phyloP scores from a whole-genome alignment of 768 basidiomycete genomes.

The Pulveroboletus frians region DNA sequence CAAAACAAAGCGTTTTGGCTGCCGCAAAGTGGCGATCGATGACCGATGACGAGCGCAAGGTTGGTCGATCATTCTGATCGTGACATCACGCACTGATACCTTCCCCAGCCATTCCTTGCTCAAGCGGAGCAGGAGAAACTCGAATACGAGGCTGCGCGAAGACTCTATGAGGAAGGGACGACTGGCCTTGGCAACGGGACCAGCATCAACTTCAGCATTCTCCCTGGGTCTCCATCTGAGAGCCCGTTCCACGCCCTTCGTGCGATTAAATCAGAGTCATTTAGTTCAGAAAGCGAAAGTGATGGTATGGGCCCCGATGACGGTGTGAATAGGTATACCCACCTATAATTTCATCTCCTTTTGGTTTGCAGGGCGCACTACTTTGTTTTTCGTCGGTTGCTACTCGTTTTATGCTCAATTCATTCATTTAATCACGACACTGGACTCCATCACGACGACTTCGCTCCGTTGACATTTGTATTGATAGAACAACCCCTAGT shows the following conservation, averaged over 20 bases:
- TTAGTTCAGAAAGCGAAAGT: slow-evolving; percentile 67
- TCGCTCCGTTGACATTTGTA: slow-evolving; percentile 36
- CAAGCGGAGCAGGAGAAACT: slow-evolving; percentile 95
- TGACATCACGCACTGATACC: slow-evolving; percentile 11
- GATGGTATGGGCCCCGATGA: slow-evolving; percentile 57
- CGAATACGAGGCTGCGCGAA: slow-evolving; percentile 82
- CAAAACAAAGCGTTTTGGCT: slow-evolving; percentile 89
- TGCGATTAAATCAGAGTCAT: slow-evolving; percentile 52
- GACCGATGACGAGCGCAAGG: slow-evolving; percentile 91
- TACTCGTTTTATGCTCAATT: slow-evolving; percentile 23
- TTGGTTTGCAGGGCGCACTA: slow-evolving; percentile 10
- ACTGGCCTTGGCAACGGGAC: slow-evolving; percentile 57
- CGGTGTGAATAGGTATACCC: slow-evolving; percentile 34
- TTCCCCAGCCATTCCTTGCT: slow-evolving; percentile 75
- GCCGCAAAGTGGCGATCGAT: slow-evolving; percentile 91
- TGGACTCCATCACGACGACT: slow-evolving; percentile 28
- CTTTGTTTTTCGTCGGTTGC: slow-evolving; percentile 29
- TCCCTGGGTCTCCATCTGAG: slow-evolving; percentile 59
- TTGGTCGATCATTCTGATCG: slow-evolving; percentile 32
- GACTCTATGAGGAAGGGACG: slow-evolving; percentile 82
- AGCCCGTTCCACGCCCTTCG: slow-evolving; percentile 38
- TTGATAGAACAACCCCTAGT: slow-evolving; percentile 34
- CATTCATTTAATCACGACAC: slow-evolving; percentile 27
- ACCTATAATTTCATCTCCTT: slow-evolving; percentile 26
- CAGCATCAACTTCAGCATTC: slow-evolving; percentile 79